phyloP scores from a whole-genome alignment of 768 basidiomycete genomes.

The Agaricus bisporus region DNA sequence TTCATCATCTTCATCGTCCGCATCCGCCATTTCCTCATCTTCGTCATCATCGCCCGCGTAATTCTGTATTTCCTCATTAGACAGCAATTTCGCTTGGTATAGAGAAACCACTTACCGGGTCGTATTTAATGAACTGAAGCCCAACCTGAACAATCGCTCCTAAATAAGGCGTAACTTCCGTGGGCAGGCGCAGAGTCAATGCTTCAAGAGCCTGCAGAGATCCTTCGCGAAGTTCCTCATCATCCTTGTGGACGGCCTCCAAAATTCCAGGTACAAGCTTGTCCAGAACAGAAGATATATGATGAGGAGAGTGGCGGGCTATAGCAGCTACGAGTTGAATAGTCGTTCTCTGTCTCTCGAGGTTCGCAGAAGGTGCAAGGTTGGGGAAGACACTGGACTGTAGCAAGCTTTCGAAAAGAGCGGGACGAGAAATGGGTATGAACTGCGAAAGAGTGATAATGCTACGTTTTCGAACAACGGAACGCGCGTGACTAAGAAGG shows the following conservation, averaged over 20 bases:
- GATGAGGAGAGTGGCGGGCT: slow-evolving; percentile 64
- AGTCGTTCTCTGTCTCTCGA: slow-evolving; percentile 73
- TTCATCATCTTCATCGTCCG: slow-evolving; percentile 76
- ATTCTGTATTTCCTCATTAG: slow-evolving; percentile 27
- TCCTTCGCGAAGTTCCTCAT: slow-evolving; percentile 80
- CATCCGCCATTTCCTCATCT: slow-evolving; percentile 56
- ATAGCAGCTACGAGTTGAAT: slow-evolving; percentile 77
- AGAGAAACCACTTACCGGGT: slow-evolving; percentile 59
- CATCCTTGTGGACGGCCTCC: slow-evolving; percentile 63
- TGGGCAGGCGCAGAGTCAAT: slow-evolving; percentile 75
- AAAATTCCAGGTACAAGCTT: slow-evolving; percentile 68
- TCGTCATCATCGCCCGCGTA: slow-evolving; percentile 45
- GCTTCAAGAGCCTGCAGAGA: slow-evolving; percentile 86
- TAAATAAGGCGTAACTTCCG: slow-evolving; percentile 73
- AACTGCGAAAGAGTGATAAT: slow-evolving; percentile 84
- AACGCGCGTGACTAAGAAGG: slow-evolving; percentile 66
- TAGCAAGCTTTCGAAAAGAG: slow-evolving; percentile 58
- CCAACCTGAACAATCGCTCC: slow-evolving; percentile 63
- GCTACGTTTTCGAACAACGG: slow-evolving; percentile 89
- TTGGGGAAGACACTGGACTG: slow-evolving; percentile 54
- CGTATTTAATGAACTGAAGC: slow-evolving; percentile 80
- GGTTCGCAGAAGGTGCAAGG: slow-evolving; percentile 40
- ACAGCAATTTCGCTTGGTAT: not conserved
- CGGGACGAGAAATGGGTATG: slow-evolving; percentile 62
- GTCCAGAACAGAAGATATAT: slow-evolving; percentile 53